Base-by-base conservation (phyloP, 805 yeast genomes). In the Metschnikowia cubensis region DNA sequence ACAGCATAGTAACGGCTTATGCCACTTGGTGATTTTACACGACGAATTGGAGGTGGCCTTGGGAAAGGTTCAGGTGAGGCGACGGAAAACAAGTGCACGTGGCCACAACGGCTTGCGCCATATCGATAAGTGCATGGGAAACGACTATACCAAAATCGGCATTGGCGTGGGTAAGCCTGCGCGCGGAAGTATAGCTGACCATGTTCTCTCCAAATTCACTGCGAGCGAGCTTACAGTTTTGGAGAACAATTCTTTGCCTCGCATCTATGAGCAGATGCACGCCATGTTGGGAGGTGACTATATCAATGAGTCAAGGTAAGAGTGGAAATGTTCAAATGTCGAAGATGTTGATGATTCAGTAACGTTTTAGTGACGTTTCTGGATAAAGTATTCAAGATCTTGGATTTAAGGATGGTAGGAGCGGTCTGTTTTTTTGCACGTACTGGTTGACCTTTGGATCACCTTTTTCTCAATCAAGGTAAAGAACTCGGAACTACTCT, bases 91-190 rank as follows among this genome's bases (percentile, higher is more conserved):
- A 0, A 79, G 88, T 39, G 75, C 83, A 14, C 72, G 94, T 41
- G 97, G 96, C 0, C 98, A 91, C 60, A 89, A 89, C 61, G 97
- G 97, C 0, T 71, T 91, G 25, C 76, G 77, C 53, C 80, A 85
- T 37, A 76, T 91, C 3, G 77, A 76, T 40, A 55, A 64, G 6
- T 38, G 51, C 20, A 63, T 77, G 35, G 84, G 84, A 0, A 71
- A 73, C 34, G 74, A 71, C 15, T 88, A 84, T 60, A 74, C 80
- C n/a, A 80, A 88, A 45, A 61, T 90, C 13, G 80, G 85, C 15
- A 72, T 90, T 7, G 97, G 97, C 0, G 86, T 91, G 14, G 96
- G 89, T 1, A 71, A 87, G 48, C 85, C 91, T 0, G 68, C 65
- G 6, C 59, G 68, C 5, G 71, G 80, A 46, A 73, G 73, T 38